phyloP scores from a whole-genome alignment of 768 basidiomycete genomes.

The Naganishia antarctica region DNA sequence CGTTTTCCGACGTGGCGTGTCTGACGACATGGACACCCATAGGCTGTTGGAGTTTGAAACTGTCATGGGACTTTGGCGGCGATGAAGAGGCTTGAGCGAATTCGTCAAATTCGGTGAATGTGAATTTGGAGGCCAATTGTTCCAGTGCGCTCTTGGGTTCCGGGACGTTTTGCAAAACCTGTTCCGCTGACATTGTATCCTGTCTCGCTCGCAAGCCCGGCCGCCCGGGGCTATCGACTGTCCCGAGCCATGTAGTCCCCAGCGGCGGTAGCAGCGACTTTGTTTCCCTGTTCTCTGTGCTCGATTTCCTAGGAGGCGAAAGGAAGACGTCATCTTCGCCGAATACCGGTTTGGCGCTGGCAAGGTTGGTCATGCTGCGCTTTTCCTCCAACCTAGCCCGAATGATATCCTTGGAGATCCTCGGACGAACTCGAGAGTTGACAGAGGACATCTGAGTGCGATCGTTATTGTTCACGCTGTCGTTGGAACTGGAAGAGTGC shows the following conservation, averaged over 20 bases:
- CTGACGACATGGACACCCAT: conserved; percentile 15
- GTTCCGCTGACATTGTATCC: conserved; percentile 7
- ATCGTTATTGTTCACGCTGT: background rate
- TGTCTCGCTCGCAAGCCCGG: conserved; percentile 6
- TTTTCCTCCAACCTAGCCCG: conserved; percentile 42
- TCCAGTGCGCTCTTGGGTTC: conserved; percentile 45
- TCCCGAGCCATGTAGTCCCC: background rate
- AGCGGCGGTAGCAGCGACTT: conserved; percentile 2
- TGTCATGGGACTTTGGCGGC: background rate
- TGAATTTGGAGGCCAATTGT: conserved; percentile 29
- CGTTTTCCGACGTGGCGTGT: conserved; percentile 23
- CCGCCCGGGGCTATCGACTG: background rate
- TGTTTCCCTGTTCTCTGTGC: background rate
- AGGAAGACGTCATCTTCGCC: conserved; percentile 34
- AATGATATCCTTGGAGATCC: conserved; percentile 48
- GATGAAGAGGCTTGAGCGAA: conserved; percentile 12
- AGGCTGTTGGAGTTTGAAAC: conserved; percentile 16
- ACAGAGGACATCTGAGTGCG: conserved; percentile 3
- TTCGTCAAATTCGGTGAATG: conserved; percentile 16
- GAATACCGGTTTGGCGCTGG: background rate
- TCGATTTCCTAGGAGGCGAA: conserved; percentile 5
- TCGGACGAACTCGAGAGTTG: conserved; percentile 40
- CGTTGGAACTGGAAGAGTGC: background rate
- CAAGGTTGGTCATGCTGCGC: conserved; percentile 26
- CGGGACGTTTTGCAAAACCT: conserved; percentile 16